Base-by-base conservation (phyloP, 1,284 basidiomycete species). In the Ustilago hordei region DNA sequence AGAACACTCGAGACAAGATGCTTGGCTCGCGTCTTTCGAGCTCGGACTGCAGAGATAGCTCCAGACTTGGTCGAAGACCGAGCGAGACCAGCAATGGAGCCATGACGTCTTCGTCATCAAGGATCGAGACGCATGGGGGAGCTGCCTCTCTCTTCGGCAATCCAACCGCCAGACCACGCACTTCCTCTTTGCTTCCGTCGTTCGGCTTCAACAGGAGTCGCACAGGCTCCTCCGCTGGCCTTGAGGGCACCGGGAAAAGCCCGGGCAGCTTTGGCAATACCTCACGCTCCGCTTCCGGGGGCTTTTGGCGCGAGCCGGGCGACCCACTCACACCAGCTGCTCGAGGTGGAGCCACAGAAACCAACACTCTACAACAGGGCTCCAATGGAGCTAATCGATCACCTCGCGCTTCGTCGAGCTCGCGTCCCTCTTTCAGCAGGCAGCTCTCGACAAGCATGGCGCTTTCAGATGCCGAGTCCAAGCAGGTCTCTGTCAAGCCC, bases 181-280 rank as follows among this genome's bases (percentile, higher is more conserved):
- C 81, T 8, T 81, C 81, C 17, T 82, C 81, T n/a, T 52, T 82
- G 52, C 58, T 82, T 6, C 80, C 78, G 28, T 68, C 69, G 2
- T 71, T 81, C 13, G 69, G 68, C 48, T 81, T 79, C 63, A 69
- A 59, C 48, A 52, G 74, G 17, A 63, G 65, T 47, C 61, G 81
- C 15, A 55, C 78, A 0, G 60, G 61, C 7, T 80, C 81, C 9
- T 67, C 63, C 34, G 73, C 74, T 15, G 77, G 69, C 1, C 43
- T 67, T 1, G 74, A 77, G 13, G 66, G 67, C 36, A 41, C 70
- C 9, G 61, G 73, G 9, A 75, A 75, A 47, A 68, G 68, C 41
- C 61, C 68, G 2, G 73, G 67, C 50, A 67, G 32, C 54, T 75
- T 75, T 15, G 61, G 64, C 31, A 64, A 48, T 41, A 19, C 34